A percentile compares a stretch with the other conserved stretches of the same genome.
These are phyloP conservation scores for Yamadazyma blattariae DNA, from an alignment of 1,139 yeast species.

Conservation along the genomic window DNA sequence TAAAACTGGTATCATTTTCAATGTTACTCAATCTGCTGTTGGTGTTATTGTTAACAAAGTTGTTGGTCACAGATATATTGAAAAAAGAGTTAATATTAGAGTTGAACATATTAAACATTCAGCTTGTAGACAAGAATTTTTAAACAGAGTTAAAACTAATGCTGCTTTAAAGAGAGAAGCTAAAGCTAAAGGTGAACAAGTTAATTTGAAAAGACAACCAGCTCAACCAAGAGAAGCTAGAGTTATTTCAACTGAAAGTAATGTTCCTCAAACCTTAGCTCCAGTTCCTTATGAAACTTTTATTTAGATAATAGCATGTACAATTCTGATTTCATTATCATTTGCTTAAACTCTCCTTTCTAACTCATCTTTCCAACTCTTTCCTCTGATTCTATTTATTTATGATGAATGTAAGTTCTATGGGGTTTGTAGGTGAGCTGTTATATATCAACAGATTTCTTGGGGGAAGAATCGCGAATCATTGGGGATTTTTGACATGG, in stretches of 20 bases:
- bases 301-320: conserved; percentile 50
- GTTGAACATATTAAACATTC: conserved; percentile 99
- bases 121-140: conserved; percentile 98
- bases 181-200: conserved; percentile 89
- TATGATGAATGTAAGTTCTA: too few species aligned
- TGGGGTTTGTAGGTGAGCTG: too few species aligned
- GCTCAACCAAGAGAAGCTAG: conserved; percentile 95
- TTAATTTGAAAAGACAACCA: conserved; percentile 96
- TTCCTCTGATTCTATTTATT: too few species aligned
- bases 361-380: too few species aligned
- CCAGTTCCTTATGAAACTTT: conserved; percentile 99
- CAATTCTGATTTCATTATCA: too few species aligned
- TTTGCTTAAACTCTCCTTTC: too few species aligned
- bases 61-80: conserved; percentile 98
- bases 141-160: conserved; percentile 96
- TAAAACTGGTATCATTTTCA: conserved; percentile 98
- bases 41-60: conserved; percentile 98
- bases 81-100: conserved; percentile 98
- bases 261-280: conserved; percentile 95
- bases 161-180: conserved; percentile 94
- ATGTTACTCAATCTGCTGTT: conserved; percentile 97
- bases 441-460: too few species aligned
- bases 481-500: too few species aligned
- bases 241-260: conserved; percentile 72
- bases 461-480: too few species aligned